phyloP scores from a whole-genome alignment of 306 rosid species.

The Astragalus membranaceus region DNA sequence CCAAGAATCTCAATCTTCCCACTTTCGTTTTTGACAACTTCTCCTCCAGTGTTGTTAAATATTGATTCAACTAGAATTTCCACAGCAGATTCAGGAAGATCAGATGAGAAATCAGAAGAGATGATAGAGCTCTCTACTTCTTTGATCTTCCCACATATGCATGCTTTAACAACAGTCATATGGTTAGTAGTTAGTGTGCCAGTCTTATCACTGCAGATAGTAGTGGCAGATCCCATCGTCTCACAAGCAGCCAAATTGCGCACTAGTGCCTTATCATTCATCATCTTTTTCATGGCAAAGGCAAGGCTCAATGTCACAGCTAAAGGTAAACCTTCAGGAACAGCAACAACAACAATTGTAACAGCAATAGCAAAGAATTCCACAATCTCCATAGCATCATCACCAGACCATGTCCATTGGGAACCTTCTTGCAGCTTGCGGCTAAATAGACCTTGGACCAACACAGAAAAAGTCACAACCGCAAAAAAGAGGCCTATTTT shows the following conservation, averaged over 20 bases:
- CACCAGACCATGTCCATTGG: slow-evolving; percentile 76
- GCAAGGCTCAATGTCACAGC: slow-evolving; percentile 99
- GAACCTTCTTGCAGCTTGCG: slow-evolving; percentile 80
- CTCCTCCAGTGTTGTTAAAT: slow-evolving; percentile 94
- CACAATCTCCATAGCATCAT: slow-evolving; percentile 72
- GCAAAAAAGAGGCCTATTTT: slow-evolving; percentile 94
- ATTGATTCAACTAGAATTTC: slow-evolving; percentile 72
- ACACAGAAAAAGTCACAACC: slow-evolving; percentile 80
- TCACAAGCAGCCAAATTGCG: slow-evolving; percentile 97
- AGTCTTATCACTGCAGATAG: slow-evolving; percentile 96
- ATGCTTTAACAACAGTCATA: slow-evolving; percentile 94
- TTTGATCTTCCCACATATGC: slow-evolving; percentile 60
- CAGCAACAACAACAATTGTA: slow-evolving; percentile 96
- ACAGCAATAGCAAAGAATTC: slow-evolving; percentile 94
- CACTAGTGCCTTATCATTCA: slow-evolving; percentile 98
- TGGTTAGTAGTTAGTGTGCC: slow-evolving; percentile 94
- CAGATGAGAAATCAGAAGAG: slow-evolving; percentile 45
- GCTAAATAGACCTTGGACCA: slow-evolving; percentile 85
- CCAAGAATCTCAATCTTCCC: slow-evolving; percentile 71
- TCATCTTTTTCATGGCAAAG: slow-evolving; percentile 98
- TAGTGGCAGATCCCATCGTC: slow-evolving; percentile 98
- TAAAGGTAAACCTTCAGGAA: slow-evolving; percentile 97
- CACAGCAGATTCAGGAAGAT: slow-evolving; percentile 58
- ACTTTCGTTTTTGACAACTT: slow-evolving; percentile 69
- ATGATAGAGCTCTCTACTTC: slow-evolving; percentile 46